Base-by-base conservation (phyloP, 371 early-diverging fungal genomes). In the Rhizopus sp. region DNA sequence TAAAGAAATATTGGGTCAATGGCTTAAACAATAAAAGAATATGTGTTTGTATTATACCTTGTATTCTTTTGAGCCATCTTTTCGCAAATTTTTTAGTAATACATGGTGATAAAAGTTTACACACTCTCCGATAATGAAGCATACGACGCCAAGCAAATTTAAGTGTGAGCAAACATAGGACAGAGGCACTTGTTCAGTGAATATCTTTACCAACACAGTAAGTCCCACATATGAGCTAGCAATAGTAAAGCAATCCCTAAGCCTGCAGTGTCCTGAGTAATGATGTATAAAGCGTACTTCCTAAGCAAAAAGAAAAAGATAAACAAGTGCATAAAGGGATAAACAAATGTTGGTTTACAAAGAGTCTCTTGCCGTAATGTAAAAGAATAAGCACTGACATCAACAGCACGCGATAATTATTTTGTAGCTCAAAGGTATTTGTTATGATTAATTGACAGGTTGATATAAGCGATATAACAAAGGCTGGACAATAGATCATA, bases 51-150 rank as follows among this genome's bases (percentile, higher is more conserved):
- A 23, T 3, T 8, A 40, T 46, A 70, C 73, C 58, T 65, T 71
- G 50, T 77, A 77, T 3, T 55, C 57, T 40, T 62, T 69, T 31
- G 50, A 54, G 4, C 53, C 63, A 10, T 54, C 42, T 8, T 47
- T 40, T 29, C 77, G 61, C 5, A 77, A 41, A 17, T 50, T n/a
- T 0, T 70, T 44, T 0, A 77, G 51, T 10, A 77, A 35, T 8
- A 35, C n/a, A 59, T 77, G 77, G 13, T 77, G 77, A 47, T 73
- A 72, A 46, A 50, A 57, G 16, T 77, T 77, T 0, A 54, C 33
- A 8, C 29, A 12, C 55, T 77, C 74, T 7, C 74, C 77, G 8
- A 63, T 0, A 3, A 68, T 12, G 48, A 73, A 77, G 2, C 71
- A 5, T 0, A 39, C 0, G 0, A 50, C 3, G 2, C 77, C 77